Evolutionary conservation across 2,329 filamentous ascomycete genomes (phyloP).

Genomic region (Trichoderma atroviride): DNA sequence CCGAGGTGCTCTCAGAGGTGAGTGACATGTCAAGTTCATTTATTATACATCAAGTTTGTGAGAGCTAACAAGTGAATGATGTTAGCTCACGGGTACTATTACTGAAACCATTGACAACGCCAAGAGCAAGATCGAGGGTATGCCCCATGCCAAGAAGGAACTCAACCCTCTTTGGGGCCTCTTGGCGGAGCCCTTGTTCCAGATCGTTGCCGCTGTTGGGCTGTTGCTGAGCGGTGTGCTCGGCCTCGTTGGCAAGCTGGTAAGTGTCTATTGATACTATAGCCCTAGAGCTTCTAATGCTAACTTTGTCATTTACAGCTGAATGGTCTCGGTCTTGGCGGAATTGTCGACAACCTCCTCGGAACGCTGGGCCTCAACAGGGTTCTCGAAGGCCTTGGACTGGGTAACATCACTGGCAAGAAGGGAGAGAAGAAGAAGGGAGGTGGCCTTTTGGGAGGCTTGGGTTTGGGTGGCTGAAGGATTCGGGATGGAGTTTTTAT

Average conservation of each 20-base stretch:
- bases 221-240: slow-evolving; percentile 81
- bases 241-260: slow-evolving; percentile 76
- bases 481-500: neutral
- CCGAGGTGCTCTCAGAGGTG: slow-evolving; percentile 85
- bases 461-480: neutral
- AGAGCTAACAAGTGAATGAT: too few relatives aligned
- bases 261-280: slow-evolving; percentile 37
- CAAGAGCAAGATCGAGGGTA: slow-evolving; percentile 85
- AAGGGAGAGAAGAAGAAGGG: slow-evolving; percentile 35
- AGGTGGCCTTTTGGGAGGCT: neutral
- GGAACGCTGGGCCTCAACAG: slow-evolving; percentile 77
- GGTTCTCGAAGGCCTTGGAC: slow-evolving; percentile 72
- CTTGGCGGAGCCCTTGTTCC: slow-evolving; percentile 81
- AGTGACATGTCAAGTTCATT: too few relatives aligned
- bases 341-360: slow-evolving; percentile 76
- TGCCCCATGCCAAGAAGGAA: slow-evolving; percentile 94
- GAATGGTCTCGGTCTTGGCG: slow-evolving; percentile 79
- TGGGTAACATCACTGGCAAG: slow-evolving; percentile 53
- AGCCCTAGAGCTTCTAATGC: neutral
- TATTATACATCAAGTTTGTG: too few relatives aligned
- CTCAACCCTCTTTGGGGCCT: slow-evolving; percentile 88
- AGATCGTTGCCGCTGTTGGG: slow-evolving; percentile 89
- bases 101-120: slow-evolving; percentile 82
- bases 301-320: slow-evolving; percentile 45
- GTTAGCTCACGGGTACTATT: slow-evolving; percentile 77